These are phyloP conservation scores for Microdochium nivale DNA, from an alignment of 2,329 filamentous ascomycete species.

Conservation along the genomic window DNA sequence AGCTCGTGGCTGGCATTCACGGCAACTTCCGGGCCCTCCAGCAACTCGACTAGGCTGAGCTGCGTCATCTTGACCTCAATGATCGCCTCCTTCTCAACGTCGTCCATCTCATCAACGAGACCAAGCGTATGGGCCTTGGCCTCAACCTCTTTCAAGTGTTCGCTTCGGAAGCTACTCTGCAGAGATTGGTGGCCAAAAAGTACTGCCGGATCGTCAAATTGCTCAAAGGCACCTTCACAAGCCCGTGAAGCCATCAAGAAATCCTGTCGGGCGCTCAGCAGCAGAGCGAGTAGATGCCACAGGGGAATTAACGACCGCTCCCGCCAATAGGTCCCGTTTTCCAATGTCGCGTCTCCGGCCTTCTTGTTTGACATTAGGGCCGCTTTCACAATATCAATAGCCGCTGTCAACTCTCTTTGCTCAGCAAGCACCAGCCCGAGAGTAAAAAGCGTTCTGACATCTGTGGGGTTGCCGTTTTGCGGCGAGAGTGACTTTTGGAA, in stretches of 20 bases:
- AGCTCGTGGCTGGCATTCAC: slow-evolving; percentile 86
- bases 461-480: slow-evolving; percentile 55
- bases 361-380: slow-evolving; percentile 57
- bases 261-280: slow-evolving; percentile 81
- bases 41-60: slow-evolving; percentile 70
- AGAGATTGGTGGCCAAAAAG: slow-evolving; percentile 57
- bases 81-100: slow-evolving; percentile 75
- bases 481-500: slow-evolving; percentile 66
- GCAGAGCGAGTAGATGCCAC: slow-evolving; percentile 83
- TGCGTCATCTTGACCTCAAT: slow-evolving; percentile 97
- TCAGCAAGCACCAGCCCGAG: slow-evolving; percentile 83
- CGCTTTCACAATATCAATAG: slow-evolving; percentile 74
- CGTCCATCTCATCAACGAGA: slow-evolving; percentile 71
- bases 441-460: slow-evolving; percentile 71
- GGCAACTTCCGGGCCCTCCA: slow-evolving; percentile 76
- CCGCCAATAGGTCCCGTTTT: slow-evolving; percentile 45
- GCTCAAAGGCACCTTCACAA: slow-evolving; percentile 86
- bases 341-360: slow-evolving; percentile 31
- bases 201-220: slow-evolving; percentile 65
- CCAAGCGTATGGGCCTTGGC: slow-evolving; percentile 27
- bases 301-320: slow-evolving; percentile 65
- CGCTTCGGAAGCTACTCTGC: slow-evolving; percentile 45
- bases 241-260: slow-evolving; percentile 71
- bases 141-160: slow-evolving; percentile 55
- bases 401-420: slow-evolving; percentile 68